Evolutionary conservation across 345 rosid species (phyloP).

Genomic region (Linum lewisii): DNA sequence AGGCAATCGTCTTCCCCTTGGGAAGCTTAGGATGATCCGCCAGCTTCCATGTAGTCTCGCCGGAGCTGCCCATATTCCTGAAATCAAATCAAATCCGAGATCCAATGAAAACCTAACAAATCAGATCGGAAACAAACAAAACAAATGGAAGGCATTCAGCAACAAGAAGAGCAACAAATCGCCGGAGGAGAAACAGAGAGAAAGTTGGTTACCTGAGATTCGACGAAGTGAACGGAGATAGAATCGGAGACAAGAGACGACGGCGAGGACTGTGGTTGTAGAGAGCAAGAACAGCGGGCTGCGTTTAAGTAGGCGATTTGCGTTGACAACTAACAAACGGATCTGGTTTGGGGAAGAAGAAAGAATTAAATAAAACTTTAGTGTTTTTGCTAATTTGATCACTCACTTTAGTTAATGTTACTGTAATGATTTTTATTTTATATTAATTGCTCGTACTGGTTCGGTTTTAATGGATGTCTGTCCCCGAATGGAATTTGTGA

Average conservation of each 20-base stretch:
- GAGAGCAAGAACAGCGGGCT: neutral
- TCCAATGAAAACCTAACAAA: neutral
- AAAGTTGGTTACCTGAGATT: neutral
- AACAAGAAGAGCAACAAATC: neutral
- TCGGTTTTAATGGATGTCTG: no score
- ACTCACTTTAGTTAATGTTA: neutral
- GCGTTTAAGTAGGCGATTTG: neutral
- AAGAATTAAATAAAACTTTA: no score
- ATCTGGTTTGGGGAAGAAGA: neutral
- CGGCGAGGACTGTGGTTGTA: neutral
- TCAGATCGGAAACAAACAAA: neutral
- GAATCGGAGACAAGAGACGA: neutral
- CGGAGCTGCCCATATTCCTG: constrained; percentile 45
- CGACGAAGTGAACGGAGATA: neutral
- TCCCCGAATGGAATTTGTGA: no score
- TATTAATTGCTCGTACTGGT: no score
- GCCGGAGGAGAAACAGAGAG: neutral
- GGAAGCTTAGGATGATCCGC: constrained; percentile 77
- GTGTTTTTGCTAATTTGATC: neutral
- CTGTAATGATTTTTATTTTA: neutral
- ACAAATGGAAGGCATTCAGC: neutral
- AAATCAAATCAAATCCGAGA: neutral
- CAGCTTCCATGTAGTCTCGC: constrained; percentile 36
- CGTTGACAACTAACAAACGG: neutral
- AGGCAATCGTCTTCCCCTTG: constrained; percentile 61